phyloP scores from a whole-genome alignment of 345 rosid species.

The Ceriops tagal region DNA sequence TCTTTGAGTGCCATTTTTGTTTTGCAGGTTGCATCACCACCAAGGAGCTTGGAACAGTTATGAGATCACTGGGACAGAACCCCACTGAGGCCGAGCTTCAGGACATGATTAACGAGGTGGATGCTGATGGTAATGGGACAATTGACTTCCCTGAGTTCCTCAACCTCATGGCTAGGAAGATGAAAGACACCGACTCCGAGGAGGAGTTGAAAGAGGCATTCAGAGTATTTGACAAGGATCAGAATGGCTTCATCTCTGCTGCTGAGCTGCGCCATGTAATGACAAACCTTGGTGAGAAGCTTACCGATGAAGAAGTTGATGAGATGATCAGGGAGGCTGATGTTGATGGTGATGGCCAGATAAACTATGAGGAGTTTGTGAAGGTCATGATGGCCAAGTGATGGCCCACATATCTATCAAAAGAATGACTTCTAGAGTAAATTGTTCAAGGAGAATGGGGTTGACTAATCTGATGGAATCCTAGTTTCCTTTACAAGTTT shows the following conservation, averaged over 20 bases:
- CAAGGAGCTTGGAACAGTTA: slow-evolving; percentile 52
- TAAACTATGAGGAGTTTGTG: slow-evolving; percentile 54
- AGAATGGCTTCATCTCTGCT: slow-evolving; percentile 48
- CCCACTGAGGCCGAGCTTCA: slow-evolving; percentile 52
- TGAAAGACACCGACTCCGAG: slow-evolving; percentile 60
- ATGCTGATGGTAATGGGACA: slow-evolving; percentile 54
- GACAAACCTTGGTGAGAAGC: slow-evolving; percentile 57
- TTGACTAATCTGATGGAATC: neutral
- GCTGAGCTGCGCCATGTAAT: slow-evolving; percentile 61
- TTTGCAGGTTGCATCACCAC: slow-evolving; percentile 45
- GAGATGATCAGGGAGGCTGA: slow-evolving; percentile 58
- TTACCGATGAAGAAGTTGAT: slow-evolving; percentile 52
- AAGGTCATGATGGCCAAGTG: slow-evolving; percentile 64
- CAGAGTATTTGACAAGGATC: slow-evolving; percentile 52
- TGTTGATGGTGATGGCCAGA: slow-evolving; percentile 61
- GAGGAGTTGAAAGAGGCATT: slow-evolving; percentile 61
- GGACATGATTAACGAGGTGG: slow-evolving; percentile 54
- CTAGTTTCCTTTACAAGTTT: neutral
- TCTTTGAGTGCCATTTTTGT: neutral
- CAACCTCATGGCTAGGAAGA: slow-evolving; percentile 57
- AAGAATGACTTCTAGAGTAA: neutral
- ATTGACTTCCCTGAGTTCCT: slow-evolving; percentile 55
- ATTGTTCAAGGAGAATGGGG: neutral
- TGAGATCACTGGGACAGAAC: slow-evolving; percentile 54
- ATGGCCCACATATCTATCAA: neutral